Evolutionary conservation across 805 yeast species (phyloP).

Genomic region (Wickerhamiella cacticola): DNA sequence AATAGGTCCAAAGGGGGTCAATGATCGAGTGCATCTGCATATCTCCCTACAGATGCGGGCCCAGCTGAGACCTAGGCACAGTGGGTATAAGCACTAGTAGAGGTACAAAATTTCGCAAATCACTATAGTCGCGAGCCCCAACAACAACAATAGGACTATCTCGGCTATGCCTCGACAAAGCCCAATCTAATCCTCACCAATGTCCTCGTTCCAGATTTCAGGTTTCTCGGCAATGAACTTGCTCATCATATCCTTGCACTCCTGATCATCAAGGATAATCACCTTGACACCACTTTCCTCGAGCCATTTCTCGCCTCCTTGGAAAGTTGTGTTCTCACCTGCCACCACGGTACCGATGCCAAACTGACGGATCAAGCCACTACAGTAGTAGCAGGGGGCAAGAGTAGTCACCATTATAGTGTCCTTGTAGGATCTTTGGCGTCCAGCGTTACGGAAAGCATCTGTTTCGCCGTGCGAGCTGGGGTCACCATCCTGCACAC

Average conservation of each 20-base stretch:
- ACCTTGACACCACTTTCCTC: conserved; percentile 46
- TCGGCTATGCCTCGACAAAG: no score
- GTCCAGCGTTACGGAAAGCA: conserved; percentile 80
- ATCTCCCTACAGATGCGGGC: no score
- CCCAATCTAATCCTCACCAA: conserved; percentile 23
- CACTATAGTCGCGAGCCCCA: no score
- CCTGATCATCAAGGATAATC: conserved; percentile 26
- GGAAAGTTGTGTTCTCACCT: conserved; percentile 76
- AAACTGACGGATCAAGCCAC: conserved; percentile 83
- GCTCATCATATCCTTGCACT: conserved; percentile 50
- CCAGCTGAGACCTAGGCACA: no score
- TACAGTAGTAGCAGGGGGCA: conserved; percentile 91
- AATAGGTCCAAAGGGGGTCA: no score
- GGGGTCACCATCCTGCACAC: conserved; percentile 75
- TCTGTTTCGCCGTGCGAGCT: conserved; percentile 88
- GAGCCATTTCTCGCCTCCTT: conserved; percentile 74
- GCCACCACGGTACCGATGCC: conserved; percentile 77
- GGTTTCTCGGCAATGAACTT: conserved; percentile 53
- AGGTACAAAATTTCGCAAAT: no score
- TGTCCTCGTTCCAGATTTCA: conserved; percentile 32
- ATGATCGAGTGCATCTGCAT: no score
- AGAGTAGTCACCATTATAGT: conserved; percentile 88
- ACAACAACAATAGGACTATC: no score
- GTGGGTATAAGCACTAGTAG: no score
- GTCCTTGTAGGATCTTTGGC: conserved; percentile 62